Percentiles rank a stretch among this genome's conserved stretches.
These are phyloP conservation scores for Pleurotus pulmonarius DNA, from an alignment of 768 basidiomycete species.

Conservation along the genomic window DNA sequence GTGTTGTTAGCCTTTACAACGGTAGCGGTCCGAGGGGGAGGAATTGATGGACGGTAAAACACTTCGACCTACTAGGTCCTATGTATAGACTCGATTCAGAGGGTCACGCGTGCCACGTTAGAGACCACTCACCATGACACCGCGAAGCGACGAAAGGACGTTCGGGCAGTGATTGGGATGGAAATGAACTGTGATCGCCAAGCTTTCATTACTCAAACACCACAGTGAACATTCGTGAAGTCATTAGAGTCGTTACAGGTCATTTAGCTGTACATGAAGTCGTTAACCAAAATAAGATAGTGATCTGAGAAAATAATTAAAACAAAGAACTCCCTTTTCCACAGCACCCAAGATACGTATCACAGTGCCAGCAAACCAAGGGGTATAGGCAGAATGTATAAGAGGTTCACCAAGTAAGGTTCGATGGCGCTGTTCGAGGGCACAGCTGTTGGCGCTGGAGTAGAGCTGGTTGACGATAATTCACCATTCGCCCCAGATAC, in stretches of 20 bases:
- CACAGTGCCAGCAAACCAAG: neutral
- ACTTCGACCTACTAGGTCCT: too few species aligned
- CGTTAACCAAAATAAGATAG: neutral
- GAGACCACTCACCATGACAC: too few species aligned
- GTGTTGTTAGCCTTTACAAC: too few species aligned
- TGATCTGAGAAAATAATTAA: neutral
- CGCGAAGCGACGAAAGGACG: too few species aligned
- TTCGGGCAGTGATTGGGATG: too few species aligned
- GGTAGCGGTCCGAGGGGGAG: too few species aligned
- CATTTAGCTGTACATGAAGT: neutral
- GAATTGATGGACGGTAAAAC: too few species aligned
- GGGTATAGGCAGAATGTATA: neutral
- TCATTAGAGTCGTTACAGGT: neutral
- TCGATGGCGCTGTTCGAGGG: conserved; percentile 5
- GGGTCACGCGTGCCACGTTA: too few species aligned
- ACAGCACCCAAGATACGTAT: neutral
- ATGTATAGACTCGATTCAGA: too few species aligned
- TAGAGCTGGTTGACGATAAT: conserved; percentile 23
- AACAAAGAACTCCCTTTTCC: neutral
- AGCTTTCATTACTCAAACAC: too few species aligned
- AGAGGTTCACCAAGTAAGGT: neutral
- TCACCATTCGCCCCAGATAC: conserved; percentile 42
- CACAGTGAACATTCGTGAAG: too few species aligned
- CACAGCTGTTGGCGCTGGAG: conserved; percentile 19
- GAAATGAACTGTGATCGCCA: too few species aligned